These are phyloP conservation scores for Casuarina equisetifolia DNA, from an alignment of 306 rosid genomes.

Conservation along the genomic window DNA sequence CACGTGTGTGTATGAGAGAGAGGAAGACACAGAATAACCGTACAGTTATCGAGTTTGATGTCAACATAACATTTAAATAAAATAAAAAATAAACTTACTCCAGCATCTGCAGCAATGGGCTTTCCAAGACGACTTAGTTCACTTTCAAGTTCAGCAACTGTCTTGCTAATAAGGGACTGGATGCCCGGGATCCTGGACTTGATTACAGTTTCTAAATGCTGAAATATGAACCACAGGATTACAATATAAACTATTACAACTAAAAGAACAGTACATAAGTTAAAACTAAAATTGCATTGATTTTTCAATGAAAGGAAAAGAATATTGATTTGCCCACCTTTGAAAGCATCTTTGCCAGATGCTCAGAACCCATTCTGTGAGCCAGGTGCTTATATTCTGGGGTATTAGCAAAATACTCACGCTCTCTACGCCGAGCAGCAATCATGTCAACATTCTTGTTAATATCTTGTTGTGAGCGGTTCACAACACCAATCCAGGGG, in stretches of 20 bases:
- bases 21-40: neutral
- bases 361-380: constrained; percentile 95
- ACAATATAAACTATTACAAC: constrained; percentile 4
- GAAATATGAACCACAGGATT: constrained; percentile 34
- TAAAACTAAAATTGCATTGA: neutral
- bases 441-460: constrained; percentile 97
- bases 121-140: constrained; percentile 88
- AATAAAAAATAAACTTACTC: constrained; percentile 55
- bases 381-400: constrained; percentile 91
- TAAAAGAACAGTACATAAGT: neutral
- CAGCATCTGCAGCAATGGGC: constrained; percentile 85
- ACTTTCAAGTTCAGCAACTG: constrained; percentile 79
- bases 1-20: neutral
- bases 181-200: constrained; percentile 92
- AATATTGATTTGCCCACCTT: constrained; percentile 51
- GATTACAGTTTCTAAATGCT: constrained; percentile 97
- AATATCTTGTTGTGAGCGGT: constrained; percentile 87
- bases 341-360: constrained; percentile 87
- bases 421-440: constrained; percentile 94
- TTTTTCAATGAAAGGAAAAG: constrained; percentile 13
- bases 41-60: constrained; percentile 1
- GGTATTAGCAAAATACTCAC: constrained; percentile 70
- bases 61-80: neutral
- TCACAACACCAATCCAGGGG: constrained; percentile 96
- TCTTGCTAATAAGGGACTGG: constrained; percentile 87